Evolutionary conservation across 108 stramenopile genomes (phyloP).

Genomic region (Fragilaria crotonensis): DNA sequence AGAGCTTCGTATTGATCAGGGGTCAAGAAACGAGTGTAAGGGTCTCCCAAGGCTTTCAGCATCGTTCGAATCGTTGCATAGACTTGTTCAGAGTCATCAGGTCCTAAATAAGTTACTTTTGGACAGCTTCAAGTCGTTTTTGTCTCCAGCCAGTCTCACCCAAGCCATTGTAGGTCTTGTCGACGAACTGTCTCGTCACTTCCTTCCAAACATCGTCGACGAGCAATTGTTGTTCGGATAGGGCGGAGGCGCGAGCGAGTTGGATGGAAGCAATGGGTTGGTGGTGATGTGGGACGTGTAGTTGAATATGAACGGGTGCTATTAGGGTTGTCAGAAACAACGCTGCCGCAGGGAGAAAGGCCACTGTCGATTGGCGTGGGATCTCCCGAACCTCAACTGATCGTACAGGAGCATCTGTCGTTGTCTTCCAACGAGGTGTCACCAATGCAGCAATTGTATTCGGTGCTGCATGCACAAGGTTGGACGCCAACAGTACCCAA

Average conservation of each 20-base stretch:
- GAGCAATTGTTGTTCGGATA: constrained; percentile 42
- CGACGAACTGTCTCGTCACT: constrained; percentile 40
- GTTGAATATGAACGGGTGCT: no score
- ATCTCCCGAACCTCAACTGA: no score
- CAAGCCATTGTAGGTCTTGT: constrained; percentile 40
- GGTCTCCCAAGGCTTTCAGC: constrained; percentile 36
- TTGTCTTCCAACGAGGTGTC: no score
- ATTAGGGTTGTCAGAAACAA: no score
- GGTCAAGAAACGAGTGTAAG: constrained; percentile 39
- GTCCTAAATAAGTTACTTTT: constrained; percentile 32
- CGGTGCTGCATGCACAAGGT: no score
- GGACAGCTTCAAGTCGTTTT: constrained; percentile 24
- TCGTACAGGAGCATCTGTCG: no score
- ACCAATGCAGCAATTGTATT: no score
- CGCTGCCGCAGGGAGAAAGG: no score
- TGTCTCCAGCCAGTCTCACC: constrained; percentile 46
- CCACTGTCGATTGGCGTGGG: no score
- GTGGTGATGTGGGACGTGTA: no score
- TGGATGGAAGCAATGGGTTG: not conserved
- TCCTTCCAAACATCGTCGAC: constrained; percentile 50
- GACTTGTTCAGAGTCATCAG: constrained; percentile 40
- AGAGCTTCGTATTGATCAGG: constrained; percentile 31
- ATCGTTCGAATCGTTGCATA: constrained; percentile 25
- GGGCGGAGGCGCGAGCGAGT: constrained; percentile 11
- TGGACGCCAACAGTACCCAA: no score